Conservation (phyloP, 2,329 filamentous ascomycete genomes). For the Cryphonectria parasitica region DNA sequence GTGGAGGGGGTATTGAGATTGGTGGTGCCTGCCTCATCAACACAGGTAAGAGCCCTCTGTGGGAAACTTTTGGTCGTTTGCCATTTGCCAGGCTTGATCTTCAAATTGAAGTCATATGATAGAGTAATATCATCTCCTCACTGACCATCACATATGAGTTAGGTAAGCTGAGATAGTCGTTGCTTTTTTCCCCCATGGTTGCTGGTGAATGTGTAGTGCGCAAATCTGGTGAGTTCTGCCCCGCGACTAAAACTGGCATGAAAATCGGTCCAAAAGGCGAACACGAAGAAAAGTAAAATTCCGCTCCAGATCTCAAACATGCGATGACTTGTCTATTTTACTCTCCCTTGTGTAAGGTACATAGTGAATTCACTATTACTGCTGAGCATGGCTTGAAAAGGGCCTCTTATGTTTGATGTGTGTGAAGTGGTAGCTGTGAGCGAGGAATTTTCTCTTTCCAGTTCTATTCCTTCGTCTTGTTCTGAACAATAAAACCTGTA, state of each 20-base stretch:
- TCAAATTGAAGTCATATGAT: neutral
- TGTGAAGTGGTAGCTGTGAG: conserved; percentile 22
- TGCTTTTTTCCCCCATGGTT: neutral
- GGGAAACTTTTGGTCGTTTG: neutral
- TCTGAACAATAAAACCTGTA: neutral
- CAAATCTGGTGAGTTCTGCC: neutral
- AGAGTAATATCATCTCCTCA: neutral
- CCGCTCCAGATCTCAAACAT: too few relatives aligned
- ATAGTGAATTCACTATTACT: neutral
- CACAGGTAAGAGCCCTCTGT: neutral
- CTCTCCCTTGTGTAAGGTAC: too few relatives aligned
- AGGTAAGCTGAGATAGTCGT: neutral
- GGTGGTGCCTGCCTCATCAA: neutral
- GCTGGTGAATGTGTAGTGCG: neutral
- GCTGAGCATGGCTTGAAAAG: neutral
- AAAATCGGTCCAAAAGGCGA: neutral
- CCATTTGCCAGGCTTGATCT: neutral
- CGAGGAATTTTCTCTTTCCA: conserved; percentile 25
- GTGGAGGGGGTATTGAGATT: neutral
- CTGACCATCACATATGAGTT: neutral
- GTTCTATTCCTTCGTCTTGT: neutral
- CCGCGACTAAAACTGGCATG: neutral
- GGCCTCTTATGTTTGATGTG: neutral
- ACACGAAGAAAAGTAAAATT: neutral
- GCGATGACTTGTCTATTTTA: too few relatives aligned